phyloP scores from a whole-genome alignment of 495 filamentous ascomycete genomes.

The Penicillium antarcticum region DNA sequence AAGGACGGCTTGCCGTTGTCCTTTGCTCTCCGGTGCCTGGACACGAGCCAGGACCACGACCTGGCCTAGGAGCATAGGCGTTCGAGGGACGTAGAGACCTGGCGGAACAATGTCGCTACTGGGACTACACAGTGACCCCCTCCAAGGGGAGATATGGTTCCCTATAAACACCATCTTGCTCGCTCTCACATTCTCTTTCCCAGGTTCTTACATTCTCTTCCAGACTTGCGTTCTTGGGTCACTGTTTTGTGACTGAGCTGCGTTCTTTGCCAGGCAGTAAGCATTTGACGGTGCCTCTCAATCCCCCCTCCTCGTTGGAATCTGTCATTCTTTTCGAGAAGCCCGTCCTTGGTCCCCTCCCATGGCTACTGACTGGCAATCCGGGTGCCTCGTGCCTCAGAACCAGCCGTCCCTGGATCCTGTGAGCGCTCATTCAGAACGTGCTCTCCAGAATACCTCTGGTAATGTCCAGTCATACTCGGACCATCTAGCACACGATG shows the following conservation, averaged over 20 bases:
- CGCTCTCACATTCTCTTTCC: constrained; percentile 58
- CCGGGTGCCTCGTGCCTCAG: constrained; percentile 42
- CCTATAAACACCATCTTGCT: constrained; percentile 50
- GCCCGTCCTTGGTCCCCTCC: constrained; percentile 40
- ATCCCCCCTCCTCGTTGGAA: constrained; percentile 34
- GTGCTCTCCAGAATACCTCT: constrained; percentile 48
- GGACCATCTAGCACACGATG: constrained; percentile 34
- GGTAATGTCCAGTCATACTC: constrained; percentile 49
- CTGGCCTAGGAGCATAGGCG: constrained; percentile 37
- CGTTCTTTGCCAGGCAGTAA: constrained; percentile 44
- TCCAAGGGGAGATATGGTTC: constrained; percentile 36
- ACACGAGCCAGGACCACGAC: constrained; percentile 33
- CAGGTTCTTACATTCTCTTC: constrained; percentile 51
- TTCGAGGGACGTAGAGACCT: constrained; percentile 40
- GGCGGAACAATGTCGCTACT: constrained; percentile 39
- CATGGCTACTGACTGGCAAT: constrained; percentile 50
- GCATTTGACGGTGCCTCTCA: constrained; percentile 40
- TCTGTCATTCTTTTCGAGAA: constrained; percentile 54
- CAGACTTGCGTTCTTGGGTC: constrained; percentile 37
- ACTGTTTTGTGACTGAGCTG: constrained; percentile 37
- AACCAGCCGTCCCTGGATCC: constrained; percentile 39
- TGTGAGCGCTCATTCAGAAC: constrained; percentile 38
- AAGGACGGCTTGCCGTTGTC: constrained; percentile 30
- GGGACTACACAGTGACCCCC: constrained; percentile 31
- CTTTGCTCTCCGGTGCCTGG: constrained; percentile 22